Percentiles rank a stretch among this genome's conserved stretches.
Conservation (phyloP, 352 stramenopile species). For the Phytophthora sp. region DNA sequence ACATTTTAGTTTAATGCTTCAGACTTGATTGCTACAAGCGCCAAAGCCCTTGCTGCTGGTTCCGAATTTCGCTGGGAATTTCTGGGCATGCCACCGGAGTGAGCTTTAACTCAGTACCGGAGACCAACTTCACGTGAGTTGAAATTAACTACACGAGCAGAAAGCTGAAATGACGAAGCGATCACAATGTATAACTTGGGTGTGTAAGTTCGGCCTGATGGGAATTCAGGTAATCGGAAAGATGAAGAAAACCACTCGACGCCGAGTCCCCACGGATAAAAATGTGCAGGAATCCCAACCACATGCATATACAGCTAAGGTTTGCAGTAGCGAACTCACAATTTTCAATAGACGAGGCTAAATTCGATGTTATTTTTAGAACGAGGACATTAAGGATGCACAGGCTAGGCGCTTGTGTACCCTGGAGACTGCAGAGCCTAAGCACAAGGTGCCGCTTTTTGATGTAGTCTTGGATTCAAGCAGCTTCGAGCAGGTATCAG, state of each 20-base stretch:
- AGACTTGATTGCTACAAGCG: constrained; percentile 7
- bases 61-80: constrained; percentile 13
- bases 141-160: no score
- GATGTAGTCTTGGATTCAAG: constrained; percentile 11
- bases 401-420: constrained; percentile 8
- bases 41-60: background rate
- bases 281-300: constrained; percentile 1
- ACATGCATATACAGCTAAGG: constrained; percentile 4
- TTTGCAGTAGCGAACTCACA: constrained; percentile 7
- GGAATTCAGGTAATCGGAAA: constrained; percentile 1
- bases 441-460: constrained; percentile 14
- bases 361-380: constrained; percentile 8
- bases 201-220: constrained; percentile 13
- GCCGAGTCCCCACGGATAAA: background rate
- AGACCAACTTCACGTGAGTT: constrained; percentile 15
- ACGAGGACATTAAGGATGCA: constrained; percentile 1
- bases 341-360: background rate
- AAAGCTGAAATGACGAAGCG: no score
- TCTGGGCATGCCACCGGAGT: constrained; percentile 4
- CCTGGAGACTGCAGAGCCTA: constrained; percentile 5
- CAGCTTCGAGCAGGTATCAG: constrained; percentile 26
- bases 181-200: background rate
- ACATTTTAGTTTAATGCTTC: constrained; percentile 3
- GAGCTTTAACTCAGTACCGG: constrained; percentile 12
- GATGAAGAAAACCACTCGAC: constrained; percentile 2